Percentiles rank a stretch among this genome's conserved stretches.
Evolutionary conservation across 106 monocot species (phyloP).

Genomic region (Apostasia ramifera): DNA sequence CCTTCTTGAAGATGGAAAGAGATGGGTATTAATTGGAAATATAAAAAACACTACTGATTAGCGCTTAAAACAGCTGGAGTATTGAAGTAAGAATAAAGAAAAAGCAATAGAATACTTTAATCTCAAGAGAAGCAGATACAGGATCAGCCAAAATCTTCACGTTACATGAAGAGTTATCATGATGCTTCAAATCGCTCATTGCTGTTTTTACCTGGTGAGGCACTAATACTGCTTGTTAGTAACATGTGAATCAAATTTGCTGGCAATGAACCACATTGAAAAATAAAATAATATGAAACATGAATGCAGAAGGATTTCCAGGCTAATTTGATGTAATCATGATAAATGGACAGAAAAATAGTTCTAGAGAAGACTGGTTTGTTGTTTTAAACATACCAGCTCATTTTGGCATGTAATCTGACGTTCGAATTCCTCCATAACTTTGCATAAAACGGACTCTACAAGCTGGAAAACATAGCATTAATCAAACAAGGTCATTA

Average conservation of each 20-base stretch:
- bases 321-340: no score
- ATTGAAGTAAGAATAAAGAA: no score
- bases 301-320: no score
- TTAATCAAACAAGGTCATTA: background rate
- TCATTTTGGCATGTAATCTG: constrained; percentile 60
- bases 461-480: constrained; percentile 42
- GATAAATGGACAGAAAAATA: no score
- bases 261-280: no score
- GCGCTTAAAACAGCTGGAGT: no score
- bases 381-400: constrained; percentile 27
- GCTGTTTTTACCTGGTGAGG: constrained; percentile 40
- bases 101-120: constrained; percentile 21
- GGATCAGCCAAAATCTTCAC: constrained; percentile 39
- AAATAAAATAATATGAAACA: no score
- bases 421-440: constrained; percentile 81
- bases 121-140: constrained; percentile 22
- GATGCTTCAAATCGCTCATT: constrained; percentile 28
- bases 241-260: no score
- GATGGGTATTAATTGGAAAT: background rate
- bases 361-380: no score
- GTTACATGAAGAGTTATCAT: constrained; percentile 46
- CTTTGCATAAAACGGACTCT: constrained; percentile 67
- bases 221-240: no score
- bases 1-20: background rate
- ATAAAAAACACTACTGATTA: no score